Conservation (phyloP, 23 red algal species). For the Pyropia yezoensis region DNA sequence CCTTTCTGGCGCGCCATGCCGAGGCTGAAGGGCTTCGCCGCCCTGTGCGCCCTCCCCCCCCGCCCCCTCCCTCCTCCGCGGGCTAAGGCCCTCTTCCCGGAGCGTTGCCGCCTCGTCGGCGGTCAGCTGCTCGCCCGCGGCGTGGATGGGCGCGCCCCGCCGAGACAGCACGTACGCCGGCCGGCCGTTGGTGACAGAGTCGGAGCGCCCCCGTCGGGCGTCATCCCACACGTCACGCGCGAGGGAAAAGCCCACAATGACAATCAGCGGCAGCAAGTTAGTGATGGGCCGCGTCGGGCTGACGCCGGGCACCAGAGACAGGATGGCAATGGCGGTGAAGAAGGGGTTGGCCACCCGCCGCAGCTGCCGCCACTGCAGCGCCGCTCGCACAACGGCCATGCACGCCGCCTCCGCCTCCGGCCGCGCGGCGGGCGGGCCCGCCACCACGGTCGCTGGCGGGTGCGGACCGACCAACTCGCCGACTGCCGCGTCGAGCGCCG, state of each 20-base stretch:
- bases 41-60: too few relatives aligned
- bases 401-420: too few relatives aligned
- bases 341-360: constrained; percentile 75
- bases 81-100: constrained; percentile 8
- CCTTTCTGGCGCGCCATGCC: too few relatives aligned
- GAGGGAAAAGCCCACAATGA: constrained; percentile 75
- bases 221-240: constrained; percentile 85
- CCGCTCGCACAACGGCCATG: too few relatives aligned
- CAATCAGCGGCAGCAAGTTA: constrained; percentile 60
- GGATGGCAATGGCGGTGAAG: constrained; percentile 61
- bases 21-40: too few relatives aligned
- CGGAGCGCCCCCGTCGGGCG: constrained; percentile 28
- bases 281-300: constrained; percentile 51
- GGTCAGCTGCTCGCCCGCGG: too few relatives aligned
- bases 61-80: too few relatives aligned
- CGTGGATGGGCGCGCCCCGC: not conserved
- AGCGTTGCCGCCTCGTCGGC: too few relatives aligned
- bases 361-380: constrained; percentile 28
- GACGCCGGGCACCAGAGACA: constrained; percentile 77
- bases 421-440: too few relatives aligned
- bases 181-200: constrained; percentile 28
- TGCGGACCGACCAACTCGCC: too few relatives aligned
- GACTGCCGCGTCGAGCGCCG: too few relatives aligned
- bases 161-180: constrained; percentile 13
- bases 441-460: too few relatives aligned